Evolutionary conservation across 2,329 filamentous ascomycete genomes (phyloP).

Genomic region (Catunica adiposa): DNA sequence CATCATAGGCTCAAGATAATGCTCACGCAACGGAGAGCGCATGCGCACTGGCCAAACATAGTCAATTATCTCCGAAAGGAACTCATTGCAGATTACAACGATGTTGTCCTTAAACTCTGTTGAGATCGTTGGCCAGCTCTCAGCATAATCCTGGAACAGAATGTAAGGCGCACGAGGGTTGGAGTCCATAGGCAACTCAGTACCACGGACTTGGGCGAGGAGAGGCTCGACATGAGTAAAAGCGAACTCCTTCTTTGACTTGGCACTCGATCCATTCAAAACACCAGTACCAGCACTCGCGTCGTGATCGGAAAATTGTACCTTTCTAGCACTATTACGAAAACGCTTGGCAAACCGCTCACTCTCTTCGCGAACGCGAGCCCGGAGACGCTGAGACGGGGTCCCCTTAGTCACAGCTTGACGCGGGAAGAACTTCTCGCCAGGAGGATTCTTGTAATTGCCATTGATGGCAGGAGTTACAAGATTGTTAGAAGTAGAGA

Average conservation of each 20-base stretch:
- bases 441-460: conserved; percentile 38
- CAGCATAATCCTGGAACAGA: conserved; percentile 36
- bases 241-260: conserved; percentile 32
- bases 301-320: conserved; percentile 25
- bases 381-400: conserved; percentile 34
- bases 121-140: conserved; percentile 35
- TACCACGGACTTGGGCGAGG: conserved; percentile 33
- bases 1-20: conserved; percentile 34
- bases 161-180: conserved; percentile 38
- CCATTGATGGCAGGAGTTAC: conserved; percentile 36
- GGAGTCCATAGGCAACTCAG: conserved; percentile 35
- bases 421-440: conserved; percentile 34
- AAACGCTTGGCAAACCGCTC: conserved; percentile 33
- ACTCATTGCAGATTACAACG: conserved; percentile 37
- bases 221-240: conserved; percentile 32
- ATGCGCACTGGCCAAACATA: conserved; percentile 34
- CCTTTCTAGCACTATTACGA: conserved; percentile 32
- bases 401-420: conserved; percentile 34
- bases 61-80: conserved; percentile 34
- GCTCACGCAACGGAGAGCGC: conserved; percentile 32
- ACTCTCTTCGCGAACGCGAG: conserved; percentile 34
- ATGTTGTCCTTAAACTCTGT: conserved; percentile 39
- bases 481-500: conserved; percentile 35
- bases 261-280: conserved; percentile 18
- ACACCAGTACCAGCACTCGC: conserved; percentile 16